Percentiles rank a stretch among this genome's conserved stretches.
phyloP scores from a whole-genome alignment of 768 basidiomycete genomes.

The Panaeolus cyanescens region DNA sequence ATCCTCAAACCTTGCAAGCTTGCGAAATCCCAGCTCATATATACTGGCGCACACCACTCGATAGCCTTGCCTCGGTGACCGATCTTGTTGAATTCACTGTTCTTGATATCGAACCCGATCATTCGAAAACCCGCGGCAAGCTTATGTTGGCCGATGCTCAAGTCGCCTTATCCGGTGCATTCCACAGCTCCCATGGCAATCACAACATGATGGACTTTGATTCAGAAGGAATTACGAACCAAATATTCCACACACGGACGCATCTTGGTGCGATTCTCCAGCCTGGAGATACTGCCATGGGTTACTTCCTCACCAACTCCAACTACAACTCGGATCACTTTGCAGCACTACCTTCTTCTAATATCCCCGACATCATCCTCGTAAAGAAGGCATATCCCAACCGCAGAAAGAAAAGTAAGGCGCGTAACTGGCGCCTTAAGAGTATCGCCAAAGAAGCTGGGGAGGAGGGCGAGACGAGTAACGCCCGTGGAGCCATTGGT shows the following conservation, averaged over 20 bases:
- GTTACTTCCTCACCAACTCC: constrained; percentile 84
- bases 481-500: constrained; percentile 84
- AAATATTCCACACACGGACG: constrained; percentile 94
- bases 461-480: constrained; percentile 80
- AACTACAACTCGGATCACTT: constrained; percentile 95
- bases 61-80: constrained; percentile 75
- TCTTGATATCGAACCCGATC: constrained; percentile 87
- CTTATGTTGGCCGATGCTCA: constrained; percentile 82
- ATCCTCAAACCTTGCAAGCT: constrained; percentile 82
- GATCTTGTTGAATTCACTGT: constrained; percentile 96
- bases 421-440: constrained; percentile 84
- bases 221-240: constrained; percentile 57
- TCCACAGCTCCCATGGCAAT: constrained; percentile 52
- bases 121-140: constrained; percentile 62
- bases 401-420: constrained; percentile 85
- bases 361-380: constrained; percentile 89
- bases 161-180: constrained; percentile 83
- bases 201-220: constrained; percentile 68
- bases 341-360: constrained; percentile 59
- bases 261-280: constrained; percentile 91
- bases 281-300: constrained; percentile 91
- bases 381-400: constrained; percentile 96
- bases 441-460: constrained; percentile 93
- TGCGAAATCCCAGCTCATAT: constrained; percentile 77
- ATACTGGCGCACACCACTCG: constrained; percentile 94